A percentile compares a stretch with the other conserved stretches of the same genome.
phyloP scores from a whole-genome alignment of 2,329 filamentous ascomycete genomes.

The Cladosporium sp. region DNA sequence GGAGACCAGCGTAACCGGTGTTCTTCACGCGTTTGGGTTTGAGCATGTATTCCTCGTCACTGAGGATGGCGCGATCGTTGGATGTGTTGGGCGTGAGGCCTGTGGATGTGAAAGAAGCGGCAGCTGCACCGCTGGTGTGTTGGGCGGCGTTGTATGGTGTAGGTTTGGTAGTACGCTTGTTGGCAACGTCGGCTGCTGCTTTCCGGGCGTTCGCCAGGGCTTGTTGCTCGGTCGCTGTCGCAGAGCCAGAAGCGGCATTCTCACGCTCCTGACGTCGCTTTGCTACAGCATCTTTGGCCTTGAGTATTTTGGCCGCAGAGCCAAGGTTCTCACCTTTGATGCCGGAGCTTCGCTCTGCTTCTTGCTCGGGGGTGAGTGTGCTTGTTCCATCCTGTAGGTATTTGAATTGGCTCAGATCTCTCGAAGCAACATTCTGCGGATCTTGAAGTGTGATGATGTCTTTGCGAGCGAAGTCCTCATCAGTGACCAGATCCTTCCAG shows the following conservation, averaged over 20 bases:
- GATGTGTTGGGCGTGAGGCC: slow-evolving; percentile 89
- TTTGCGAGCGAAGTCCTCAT: slow-evolving; percentile 77
- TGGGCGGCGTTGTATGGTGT: slow-evolving; percentile 77
- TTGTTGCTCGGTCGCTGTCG: slow-evolving; percentile 21
- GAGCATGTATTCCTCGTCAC: slow-evolving; percentile 95
- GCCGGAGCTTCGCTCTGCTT: slow-evolving; percentile 54
- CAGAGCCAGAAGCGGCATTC: slow-evolving; percentile 26
- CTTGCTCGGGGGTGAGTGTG: slow-evolving; percentile 64
- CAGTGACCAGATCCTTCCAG: slow-evolving; percentile 86
- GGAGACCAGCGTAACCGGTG: slow-evolving; percentile 86
- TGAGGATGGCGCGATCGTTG: slow-evolving; percentile 76
- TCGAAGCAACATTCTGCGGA: slow-evolving; percentile 77
- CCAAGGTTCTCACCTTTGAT: slow-evolving; percentile 80
- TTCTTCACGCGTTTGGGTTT: slow-evolving; percentile 82
- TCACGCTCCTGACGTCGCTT: slow-evolving; percentile 72
- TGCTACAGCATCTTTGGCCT: slow-evolving; percentile 90
- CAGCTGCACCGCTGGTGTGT: slow-evolving; percentile 85
- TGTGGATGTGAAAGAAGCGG: slow-evolving; percentile 92
- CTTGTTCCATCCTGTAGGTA: slow-evolving; percentile 74
- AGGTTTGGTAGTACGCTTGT: slow-evolving; percentile 30
- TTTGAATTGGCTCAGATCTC: slow-evolving; percentile 84
- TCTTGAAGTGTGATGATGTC: slow-evolving; percentile 97
- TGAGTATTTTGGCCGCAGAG: slow-evolving; percentile 74
- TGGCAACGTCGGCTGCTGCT: slow-evolving; percentile 39
- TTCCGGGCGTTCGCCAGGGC: slow-evolving; percentile 53